Percentiles rank a stretch among this genome's conserved stretches.
These are phyloP conservation scores for Juncus effusus DNA, from an alignment of 176 grass and related monocot genomes.

Conservation along the genomic window DNA sequence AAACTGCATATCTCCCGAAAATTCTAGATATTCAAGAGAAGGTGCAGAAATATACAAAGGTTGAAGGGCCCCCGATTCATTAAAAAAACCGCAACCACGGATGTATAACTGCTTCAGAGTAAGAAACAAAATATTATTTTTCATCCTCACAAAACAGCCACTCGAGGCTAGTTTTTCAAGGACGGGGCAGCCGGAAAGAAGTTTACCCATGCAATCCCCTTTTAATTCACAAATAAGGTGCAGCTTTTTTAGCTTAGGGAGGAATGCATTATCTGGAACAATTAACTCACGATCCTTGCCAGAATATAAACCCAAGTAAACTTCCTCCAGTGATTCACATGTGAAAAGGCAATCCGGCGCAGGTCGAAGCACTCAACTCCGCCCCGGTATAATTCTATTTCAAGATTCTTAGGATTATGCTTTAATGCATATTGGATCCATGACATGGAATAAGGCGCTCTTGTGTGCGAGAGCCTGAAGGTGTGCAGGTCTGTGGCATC, in stretches of 20 bases:
- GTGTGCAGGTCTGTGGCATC: background rate
- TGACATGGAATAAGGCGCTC: no score
- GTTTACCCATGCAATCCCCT: background rate
- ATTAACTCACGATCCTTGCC: no score
- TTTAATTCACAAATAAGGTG: no score
- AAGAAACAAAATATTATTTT: background rate
- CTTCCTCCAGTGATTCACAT: constrained; percentile 3
- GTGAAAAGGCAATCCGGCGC: background rate
- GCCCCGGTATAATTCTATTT: background rate
- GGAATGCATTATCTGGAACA: background rate
- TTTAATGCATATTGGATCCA: background rate
- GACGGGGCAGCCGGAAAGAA: background rate
- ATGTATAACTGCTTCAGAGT: background rate
- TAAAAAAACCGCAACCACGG: background rate
- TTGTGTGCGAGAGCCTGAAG: background rate
- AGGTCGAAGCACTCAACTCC: background rate
- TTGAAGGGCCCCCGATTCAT: background rate
- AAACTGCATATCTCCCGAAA: background rate
- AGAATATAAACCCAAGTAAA: background rate
- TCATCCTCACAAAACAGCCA: background rate
- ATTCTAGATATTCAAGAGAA: background rate
- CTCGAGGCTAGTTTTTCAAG: background rate
- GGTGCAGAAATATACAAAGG: background rate
- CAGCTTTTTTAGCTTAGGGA: constrained; percentile 3
- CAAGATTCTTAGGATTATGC: background rate